Evolutionary conservation across 169 alveolate genomes (phyloP).

Genomic region (Nephromyces sp.): DNA sequence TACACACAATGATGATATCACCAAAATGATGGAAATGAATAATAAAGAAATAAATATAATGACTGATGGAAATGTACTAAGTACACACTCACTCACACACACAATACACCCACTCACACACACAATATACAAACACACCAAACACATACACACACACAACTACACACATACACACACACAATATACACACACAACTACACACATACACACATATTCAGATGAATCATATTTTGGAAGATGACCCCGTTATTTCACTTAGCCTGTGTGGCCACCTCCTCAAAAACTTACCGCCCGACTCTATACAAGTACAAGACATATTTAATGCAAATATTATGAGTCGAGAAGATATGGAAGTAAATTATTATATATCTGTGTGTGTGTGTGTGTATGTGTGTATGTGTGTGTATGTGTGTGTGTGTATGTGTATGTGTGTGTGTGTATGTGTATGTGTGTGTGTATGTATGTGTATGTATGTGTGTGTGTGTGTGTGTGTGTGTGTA

Average conservation of each 20-base stretch:
- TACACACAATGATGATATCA: too few relatives aligned
- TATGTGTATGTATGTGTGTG: background rate
- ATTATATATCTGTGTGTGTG: background rate
- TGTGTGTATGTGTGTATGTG: background rate
- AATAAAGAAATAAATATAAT: too few relatives aligned
- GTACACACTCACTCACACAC: too few relatives aligned
- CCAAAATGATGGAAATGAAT: too few relatives aligned
- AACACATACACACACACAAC: too few relatives aligned
- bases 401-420: background rate
- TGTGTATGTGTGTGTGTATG: background rate
- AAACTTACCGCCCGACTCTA: constrained; percentile 35
- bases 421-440: background rate
- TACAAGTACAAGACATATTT: constrained; percentile 40
- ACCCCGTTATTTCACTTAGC: constrained; percentile 7
- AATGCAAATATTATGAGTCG: constrained; percentile 33
- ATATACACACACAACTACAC: too few relatives aligned
- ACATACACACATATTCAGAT: too few relatives aligned
- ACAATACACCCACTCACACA: too few relatives aligned
- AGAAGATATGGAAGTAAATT: background rate
- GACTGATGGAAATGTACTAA: too few relatives aligned
- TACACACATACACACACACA: too few relatives aligned
- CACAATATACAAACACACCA: too few relatives aligned
- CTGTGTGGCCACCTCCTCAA: constrained; percentile 65
- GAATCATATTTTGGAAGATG: too few relatives aligned
- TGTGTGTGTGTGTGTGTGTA: background rate